Evolutionary conservation across 768 basidiomycete genomes (phyloP), one percentile per base, ranked within the genome.

Genomic region (Hygrophorus pudorinus): DNA sequence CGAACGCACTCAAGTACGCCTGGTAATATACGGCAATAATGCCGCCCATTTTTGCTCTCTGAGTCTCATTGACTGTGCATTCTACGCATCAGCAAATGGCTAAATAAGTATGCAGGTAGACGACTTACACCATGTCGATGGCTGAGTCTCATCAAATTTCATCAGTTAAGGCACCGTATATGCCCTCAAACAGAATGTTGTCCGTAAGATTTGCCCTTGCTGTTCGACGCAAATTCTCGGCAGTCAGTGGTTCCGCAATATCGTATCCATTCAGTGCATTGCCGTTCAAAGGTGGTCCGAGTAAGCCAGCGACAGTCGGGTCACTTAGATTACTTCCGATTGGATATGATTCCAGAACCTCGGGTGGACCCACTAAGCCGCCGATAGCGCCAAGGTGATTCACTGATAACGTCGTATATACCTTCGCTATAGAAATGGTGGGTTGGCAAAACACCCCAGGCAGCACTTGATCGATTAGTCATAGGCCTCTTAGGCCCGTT

Each of bases 181-280:
- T 42, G 17, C 41, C 41, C 29, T 42, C 41, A 18, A 8, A n/a
- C 13, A 42, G 20, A 18, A 42, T 27, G 18, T 12, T 28, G n/a
- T n/a, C n/a, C n/a, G n/a, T n/a, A n/a, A n/a, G n/a, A n/a, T n/a
- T n/a, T n/a, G n/a, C n/a, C n/a, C n/a, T n/a, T n/a, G n/a, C 39
- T 41, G 39, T 28, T 41, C n/a, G n/a, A n/a, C n/a, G n/a, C n/a
- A 24, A 27, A 28, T 21, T 24, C 24, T n/a, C 7, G 7, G 17
- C 10, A 28, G 13, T 16, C 2, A 13, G 7, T 11, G 28, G 29
- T 21, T 42, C 29, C 14, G 41, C 14, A 21, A 31, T 31, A 30
- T 42, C 41, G 14, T 42, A 42, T n/a, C 41, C 41, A 21, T 42
- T 42, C 13, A 42, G 13, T 16, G 38, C 39, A 17, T 32, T 42